Evolutionary conservation across 257 asterid species (phyloP).

Genomic region (Galeopsis tetrahit): DNA sequence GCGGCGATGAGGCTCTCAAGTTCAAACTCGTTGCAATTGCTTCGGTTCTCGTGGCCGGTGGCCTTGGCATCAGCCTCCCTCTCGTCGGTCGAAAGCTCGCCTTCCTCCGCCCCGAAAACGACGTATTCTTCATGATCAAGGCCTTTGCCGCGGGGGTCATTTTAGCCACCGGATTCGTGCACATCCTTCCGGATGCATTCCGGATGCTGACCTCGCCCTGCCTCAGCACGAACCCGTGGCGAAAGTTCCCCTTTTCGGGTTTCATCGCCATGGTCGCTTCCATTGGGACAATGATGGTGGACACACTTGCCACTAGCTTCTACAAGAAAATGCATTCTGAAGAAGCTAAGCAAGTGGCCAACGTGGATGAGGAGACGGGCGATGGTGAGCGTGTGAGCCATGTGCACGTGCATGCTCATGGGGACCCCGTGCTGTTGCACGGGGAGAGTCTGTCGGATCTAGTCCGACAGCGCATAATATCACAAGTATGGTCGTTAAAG

Average conservation of each 20-base stretch:
- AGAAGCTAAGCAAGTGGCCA: constrained; percentile 30
- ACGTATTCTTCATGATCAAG: constrained; percentile 57
- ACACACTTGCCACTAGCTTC: constrained; percentile 46
- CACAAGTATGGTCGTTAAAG: constrained; percentile 45
- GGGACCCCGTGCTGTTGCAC: constrained; percentile 23
- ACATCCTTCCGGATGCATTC: constrained; percentile 59
- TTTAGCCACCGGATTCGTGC: constrained; percentile 52
- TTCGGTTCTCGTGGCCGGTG: constrained; percentile 45
- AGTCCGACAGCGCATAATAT: constrained; percentile 59
- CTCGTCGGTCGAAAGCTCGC: constrained; percentile 43
- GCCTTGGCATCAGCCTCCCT: constrained; percentile 51
- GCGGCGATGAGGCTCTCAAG: constrained; percentile 43
- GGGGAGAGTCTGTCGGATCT: constrained; percentile 36
- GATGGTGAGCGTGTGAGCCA: constrained; percentile 18
- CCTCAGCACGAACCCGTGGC: constrained; percentile 47
- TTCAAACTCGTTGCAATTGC: constrained; percentile 45
- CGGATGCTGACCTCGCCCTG: constrained; percentile 46
- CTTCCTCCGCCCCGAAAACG: constrained; percentile 46
- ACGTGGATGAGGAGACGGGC: constrained; percentile 35
- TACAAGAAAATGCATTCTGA: constrained; percentile 38
- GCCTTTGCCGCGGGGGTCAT: constrained; percentile 61
- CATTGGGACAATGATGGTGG: constrained; percentile 48
- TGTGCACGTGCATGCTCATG: constrained; percentile 38
- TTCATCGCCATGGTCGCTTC: constrained; percentile 52
- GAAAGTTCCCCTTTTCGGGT: constrained; percentile 51